These are phyloP conservation scores for Saururus chinensis DNA, from an alignment of 164 flowering plant genomes.

Conservation along the genomic window DNA sequence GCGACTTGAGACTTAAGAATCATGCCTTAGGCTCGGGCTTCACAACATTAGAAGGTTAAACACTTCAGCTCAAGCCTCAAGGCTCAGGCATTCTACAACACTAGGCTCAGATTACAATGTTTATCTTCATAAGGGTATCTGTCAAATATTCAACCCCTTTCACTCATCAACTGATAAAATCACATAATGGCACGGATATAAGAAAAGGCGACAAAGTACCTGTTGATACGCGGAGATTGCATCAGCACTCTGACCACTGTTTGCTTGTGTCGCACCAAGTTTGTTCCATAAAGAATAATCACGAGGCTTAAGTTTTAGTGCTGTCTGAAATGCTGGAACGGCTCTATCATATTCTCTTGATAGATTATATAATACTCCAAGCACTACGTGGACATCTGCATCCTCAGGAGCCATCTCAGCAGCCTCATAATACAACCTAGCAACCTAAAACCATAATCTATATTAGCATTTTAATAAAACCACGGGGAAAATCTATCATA, in stretches of 20 bases:
- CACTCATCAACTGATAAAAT: no score
- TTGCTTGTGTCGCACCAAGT: conserved; percentile 98
- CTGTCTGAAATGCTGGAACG: conserved; percentile 62
- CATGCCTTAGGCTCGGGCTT: no score
- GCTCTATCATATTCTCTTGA: conserved; percentile 95
- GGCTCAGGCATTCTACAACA: no score
- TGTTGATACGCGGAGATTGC: conserved; percentile 91
- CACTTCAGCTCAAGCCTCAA: no score
- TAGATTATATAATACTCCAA: conserved; percentile 82
- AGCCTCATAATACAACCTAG: conserved; percentile 74
- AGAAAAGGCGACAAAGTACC: conserved; percentile 25
- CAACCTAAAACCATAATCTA: conserved; percentile 40
- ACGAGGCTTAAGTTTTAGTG: conserved; percentile 78
- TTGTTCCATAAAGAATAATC: conserved; percentile 99
- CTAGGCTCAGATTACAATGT: no score
- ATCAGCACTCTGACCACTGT: conserved; percentile 94
- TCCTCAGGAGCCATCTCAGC: conserved; percentile 85
- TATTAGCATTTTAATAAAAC: not conserved
- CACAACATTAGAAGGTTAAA: no score
- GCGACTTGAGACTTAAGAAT: no score
- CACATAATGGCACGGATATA: not conserved
- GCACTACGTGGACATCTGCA: conserved; percentile 92
- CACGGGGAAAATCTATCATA: not conserved
- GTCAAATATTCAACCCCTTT: not conserved
- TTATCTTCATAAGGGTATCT: not conserved